Percentiles rank a stretch among this genome's conserved stretches.
These are phyloP conservation scores for Irpex lacteus DNA, from an alignment of 1,284 basidiomycete species.

Conservation along the genomic window DNA sequence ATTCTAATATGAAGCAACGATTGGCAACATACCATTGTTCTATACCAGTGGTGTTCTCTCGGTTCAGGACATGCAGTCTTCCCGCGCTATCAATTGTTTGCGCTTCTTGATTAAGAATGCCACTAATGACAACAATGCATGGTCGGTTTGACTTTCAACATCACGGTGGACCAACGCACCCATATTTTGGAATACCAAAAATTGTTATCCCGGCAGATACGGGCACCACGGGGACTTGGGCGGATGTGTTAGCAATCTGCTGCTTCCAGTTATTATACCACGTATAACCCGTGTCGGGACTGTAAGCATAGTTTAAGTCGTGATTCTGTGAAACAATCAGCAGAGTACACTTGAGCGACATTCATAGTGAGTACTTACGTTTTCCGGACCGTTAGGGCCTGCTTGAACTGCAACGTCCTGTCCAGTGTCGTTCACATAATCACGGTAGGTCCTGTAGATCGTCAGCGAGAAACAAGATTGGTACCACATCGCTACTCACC, in stretches of 20 bases:
- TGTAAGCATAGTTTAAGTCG: slow-evolving; percentile 39
- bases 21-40: slow-evolving; percentile 34
- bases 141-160: not conserved
- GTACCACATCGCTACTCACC: slow-evolving; percentile 21
- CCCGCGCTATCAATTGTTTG: slow-evolving; percentile 36
- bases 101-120: slow-evolving; percentile 43
- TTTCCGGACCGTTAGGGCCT: slow-evolving; percentile 45
- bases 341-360: not conserved
- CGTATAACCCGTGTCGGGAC: slow-evolving; percentile 32
- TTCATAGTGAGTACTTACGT: slow-evolving; percentile 24
- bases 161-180: slow-evolving; percentile 22
- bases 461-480: not conserved
- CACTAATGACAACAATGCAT: slow-evolving; percentile 20
- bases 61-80: slow-evolving; percentile 41
- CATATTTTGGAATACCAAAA: slow-evolving; percentile 41
- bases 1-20: not conserved
- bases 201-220: slow-evolving; percentile 38
- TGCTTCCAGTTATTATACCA: slow-evolving; percentile 41
- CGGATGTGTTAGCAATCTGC: slow-evolving; percentile 25
- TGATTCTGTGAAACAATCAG: slow-evolving; percentile 32
- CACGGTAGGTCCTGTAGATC: slow-evolving; percentile 39
- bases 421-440: slow-evolving; percentile 41
- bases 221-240: slow-evolving; percentile 32
- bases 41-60: slow-evolving; percentile 39
- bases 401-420: slow-evolving; percentile 40